Conservation (phyloP, 2,329 filamentous ascomycete species). For the Xylariaceae sp. region DNA sequence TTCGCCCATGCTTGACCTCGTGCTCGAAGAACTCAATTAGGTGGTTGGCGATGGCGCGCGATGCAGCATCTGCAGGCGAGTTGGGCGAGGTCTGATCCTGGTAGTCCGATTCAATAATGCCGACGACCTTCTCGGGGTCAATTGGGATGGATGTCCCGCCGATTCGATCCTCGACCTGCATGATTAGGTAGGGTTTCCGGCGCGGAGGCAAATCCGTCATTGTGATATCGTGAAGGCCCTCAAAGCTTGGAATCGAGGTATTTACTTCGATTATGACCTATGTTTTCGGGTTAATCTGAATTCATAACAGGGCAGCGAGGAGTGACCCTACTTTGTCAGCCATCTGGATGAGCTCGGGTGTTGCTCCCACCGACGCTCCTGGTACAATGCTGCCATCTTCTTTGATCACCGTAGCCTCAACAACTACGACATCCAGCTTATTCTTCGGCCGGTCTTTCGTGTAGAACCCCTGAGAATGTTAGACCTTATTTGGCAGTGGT, state of each 20-base stretch:
- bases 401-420: constrained; percentile 86
- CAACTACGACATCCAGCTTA: constrained; percentile 80
- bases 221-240: constrained; percentile 89
- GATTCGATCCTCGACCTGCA: constrained; percentile 84
- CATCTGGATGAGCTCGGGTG: constrained; percentile 86
- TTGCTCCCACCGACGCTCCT: constrained; percentile 83
- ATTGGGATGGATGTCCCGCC: constrained; percentile 82
- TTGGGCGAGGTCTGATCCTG: constrained; percentile 78
- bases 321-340: constrained; percentile 72
- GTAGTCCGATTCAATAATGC: constrained; percentile 84
- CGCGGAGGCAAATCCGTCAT: constrained; percentile 83
- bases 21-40: constrained; percentile 85
- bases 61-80: constrained; percentile 74
- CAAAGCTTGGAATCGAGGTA: constrained; percentile 81
- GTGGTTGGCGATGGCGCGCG: constrained; percentile 75
- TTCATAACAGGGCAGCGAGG: too few relatives aligned
- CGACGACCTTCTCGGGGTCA: constrained; percentile 83
- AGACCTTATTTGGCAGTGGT: background rate
- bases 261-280: constrained; percentile 90
- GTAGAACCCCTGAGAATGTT: constrained; percentile 69
- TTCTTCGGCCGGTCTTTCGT: constrained; percentile 78
- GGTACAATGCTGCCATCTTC: constrained; percentile 89
- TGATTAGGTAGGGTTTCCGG: constrained; percentile 86
- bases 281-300: background rate
- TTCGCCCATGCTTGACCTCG: constrained; percentile 78